phyloP scores from a whole-genome alignment of 106 monocot genomes.

The Allium cepa region DNA sequence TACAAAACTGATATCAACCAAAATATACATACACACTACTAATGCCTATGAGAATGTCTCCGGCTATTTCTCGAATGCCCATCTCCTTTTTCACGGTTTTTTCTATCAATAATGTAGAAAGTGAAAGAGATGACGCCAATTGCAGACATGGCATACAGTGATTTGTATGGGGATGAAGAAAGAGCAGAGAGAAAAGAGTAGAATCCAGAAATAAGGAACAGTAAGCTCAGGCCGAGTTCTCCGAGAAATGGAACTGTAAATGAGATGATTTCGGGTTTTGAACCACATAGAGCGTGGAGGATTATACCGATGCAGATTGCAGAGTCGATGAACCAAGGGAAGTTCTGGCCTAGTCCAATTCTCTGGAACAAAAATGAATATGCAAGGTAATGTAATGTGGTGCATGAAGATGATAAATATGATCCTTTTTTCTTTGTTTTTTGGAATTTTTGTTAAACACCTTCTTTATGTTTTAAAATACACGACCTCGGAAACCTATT shows the following conservation, averaged over 20 bases:
- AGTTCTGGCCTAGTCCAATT: constrained; percentile 65
- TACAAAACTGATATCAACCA: not conserved
- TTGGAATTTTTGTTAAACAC: too few species aligned
- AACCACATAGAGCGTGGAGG: constrained; percentile 73
- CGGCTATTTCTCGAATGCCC: constrained; percentile 29
- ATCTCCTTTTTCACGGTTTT: constrained; percentile 32
- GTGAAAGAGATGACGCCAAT: constrained; percentile 52
- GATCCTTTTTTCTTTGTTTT: too few species aligned
- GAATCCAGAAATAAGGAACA: constrained; percentile 72
- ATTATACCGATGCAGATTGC: constrained; percentile 61
- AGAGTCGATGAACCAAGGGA: constrained; percentile 73
- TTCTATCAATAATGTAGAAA: constrained; percentile 34
- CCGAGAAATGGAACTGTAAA: constrained; percentile 31
- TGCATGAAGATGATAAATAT: too few species aligned
- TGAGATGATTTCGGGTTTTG: constrained; percentile 35
- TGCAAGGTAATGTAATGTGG: too few species aligned
- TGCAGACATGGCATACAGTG: constrained; percentile 60
- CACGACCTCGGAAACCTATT: too few species aligned
- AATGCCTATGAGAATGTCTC: constrained; percentile 80
- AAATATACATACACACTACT: not conserved
- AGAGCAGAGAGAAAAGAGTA: constrained; percentile 56
- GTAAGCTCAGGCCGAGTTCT: constrained; percentile 44
- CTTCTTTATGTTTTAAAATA: too few species aligned
- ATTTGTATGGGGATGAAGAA: constrained; percentile 46
- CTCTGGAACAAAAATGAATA: constrained; percentile 31